These are phyloP conservation scores for Boletales sp. DNA, from an alignment of 768 basidiomycete species.

Conservation along the genomic window DNA sequence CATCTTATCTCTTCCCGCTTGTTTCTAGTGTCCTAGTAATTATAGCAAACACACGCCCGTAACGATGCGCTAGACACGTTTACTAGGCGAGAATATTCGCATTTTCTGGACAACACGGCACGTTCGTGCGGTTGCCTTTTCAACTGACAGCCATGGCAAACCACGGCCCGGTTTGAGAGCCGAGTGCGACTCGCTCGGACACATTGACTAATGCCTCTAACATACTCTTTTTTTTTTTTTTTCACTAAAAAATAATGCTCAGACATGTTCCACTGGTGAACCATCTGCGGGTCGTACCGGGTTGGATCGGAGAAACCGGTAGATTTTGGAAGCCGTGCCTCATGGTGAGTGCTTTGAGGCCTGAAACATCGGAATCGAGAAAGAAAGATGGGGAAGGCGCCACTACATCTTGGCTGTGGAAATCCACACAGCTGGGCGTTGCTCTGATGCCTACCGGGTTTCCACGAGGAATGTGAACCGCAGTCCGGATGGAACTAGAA, in stretches of 20 bases:
- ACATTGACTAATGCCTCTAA: not conserved
- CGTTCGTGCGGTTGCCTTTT: not conserved
- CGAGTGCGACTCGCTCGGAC: not conserved
- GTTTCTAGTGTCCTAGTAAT: not conserved
- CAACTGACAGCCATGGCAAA: not conserved
- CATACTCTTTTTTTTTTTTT: not conserved
- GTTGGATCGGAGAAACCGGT: not conserved
- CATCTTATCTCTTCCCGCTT: not conserved
- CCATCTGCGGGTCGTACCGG: not conserved
- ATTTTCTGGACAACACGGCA: not conserved
- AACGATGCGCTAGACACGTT: not conserved
- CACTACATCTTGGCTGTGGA: conserved; percentile 1
- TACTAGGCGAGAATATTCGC: not conserved
- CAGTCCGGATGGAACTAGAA: not conserved
- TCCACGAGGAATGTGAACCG: conserved; percentile 9
- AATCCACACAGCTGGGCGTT: conserved; percentile 8
- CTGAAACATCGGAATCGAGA: conserved; percentile 7
- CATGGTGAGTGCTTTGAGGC: conserved; percentile 6
- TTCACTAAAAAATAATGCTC: not conserved
- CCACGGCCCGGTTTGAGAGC: not conserved
- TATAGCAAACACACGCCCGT: not conserved
- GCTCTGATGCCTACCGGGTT: not conserved
- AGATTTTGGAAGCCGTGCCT: not conserved
- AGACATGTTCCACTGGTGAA: not conserved
- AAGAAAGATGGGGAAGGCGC: not conserved